Evolutionary conservation across 108 stramenopile genomes (phyloP).

Genomic region (Fragilariopsis cylindrus): DNA sequence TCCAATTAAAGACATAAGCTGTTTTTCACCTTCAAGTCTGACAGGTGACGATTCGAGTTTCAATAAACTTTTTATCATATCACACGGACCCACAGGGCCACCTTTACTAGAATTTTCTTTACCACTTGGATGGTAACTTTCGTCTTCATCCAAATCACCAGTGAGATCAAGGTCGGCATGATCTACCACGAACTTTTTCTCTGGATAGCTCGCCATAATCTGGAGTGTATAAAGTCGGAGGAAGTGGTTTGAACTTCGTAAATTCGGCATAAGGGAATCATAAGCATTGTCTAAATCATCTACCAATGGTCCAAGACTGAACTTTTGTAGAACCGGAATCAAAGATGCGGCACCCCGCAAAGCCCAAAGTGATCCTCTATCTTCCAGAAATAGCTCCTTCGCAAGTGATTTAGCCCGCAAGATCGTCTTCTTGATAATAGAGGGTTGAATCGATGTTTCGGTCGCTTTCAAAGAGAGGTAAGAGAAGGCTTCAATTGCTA

Average conservation of each 20-base stretch:
- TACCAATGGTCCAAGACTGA: not conserved
- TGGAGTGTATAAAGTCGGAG: constrained; percentile 68
- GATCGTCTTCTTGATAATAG: constrained; percentile 29
- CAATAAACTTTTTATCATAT: constrained; percentile 58
- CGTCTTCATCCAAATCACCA: constrained; percentile 84
- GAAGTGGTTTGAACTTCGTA: constrained; percentile 63
- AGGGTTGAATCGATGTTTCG: not conserved
- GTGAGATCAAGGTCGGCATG: constrained; percentile 76
- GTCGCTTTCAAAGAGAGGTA: constrained; percentile 20
- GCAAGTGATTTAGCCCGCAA: constrained; percentile 28
- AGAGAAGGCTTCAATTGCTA: constrained; percentile 59
- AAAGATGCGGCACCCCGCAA: constrained; percentile 53
- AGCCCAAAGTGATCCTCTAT: constrained; percentile 56
- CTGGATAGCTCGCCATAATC: constrained; percentile 69
- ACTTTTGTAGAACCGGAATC: constrained; percentile 26
- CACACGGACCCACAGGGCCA: constrained; percentile 49
- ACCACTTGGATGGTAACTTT: constrained; percentile 10
- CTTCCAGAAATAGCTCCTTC: constrained; percentile 36
- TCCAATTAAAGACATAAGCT: constrained; percentile 47
- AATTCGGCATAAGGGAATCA: constrained; percentile 64
- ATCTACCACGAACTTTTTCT: constrained; percentile 64
- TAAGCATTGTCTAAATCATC: constrained; percentile 34
- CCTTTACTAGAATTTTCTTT: not conserved
- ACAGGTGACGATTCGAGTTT: constrained; percentile 66
- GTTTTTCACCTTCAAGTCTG: constrained; percentile 58